Evolutionary conservation across 164 flowering plant genomes (phyloP), one percentile per base, ranked within the genome.

Genomic region (Macadamia tetraphylla): DNA sequence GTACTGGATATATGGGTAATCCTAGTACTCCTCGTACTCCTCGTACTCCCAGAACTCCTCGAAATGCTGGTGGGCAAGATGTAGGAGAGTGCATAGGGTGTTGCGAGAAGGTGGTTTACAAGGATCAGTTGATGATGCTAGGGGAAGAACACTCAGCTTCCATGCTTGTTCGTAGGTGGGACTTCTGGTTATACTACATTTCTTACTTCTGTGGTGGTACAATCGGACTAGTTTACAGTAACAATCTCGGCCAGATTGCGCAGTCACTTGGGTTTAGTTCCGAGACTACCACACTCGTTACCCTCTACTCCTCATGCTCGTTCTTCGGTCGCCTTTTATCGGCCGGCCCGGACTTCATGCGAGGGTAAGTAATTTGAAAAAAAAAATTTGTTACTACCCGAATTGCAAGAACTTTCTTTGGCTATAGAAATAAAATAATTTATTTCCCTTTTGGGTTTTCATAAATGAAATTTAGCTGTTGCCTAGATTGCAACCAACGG

Each of bases 291-390:
- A 71, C 82, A 0, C 88, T 94, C 6, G 67, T 94, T 30, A 83
- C 97, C 0, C 82, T 94, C 35, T 94, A 90, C 73, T 92, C 99
- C 0, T 79, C 97, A 1, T 94, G 84, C 80, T 94, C 99, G 63
- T 94, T 92, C 87, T 94, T 94, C 67, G 99, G 99, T n/a, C 88
- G 99, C 17, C 68, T 94, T 76, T 89, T 92, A 6, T 87, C 99
- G 0, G 95, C 99, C 0, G 79, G 83, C 0, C 99, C 99, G 0
- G 99, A 94, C 66, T 88, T 81, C 77, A 57, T 88, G 8, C 91
- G 97, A 6, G 83, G 77, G 98, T 94, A 84, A 78, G 96, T 81
- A 67, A 42, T n/a, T 23, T 23, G 23, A 23, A 23, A 23, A 23
- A 23, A 44, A 30, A 11, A 4, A 57, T 1, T 66, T 29, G 1